Percentiles rank a stretch among this genome's conserved stretches.
phyloP scores from a whole-genome alignment of 495 filamentous ascomycete genomes.

The Neurospora cerealis region DNA sequence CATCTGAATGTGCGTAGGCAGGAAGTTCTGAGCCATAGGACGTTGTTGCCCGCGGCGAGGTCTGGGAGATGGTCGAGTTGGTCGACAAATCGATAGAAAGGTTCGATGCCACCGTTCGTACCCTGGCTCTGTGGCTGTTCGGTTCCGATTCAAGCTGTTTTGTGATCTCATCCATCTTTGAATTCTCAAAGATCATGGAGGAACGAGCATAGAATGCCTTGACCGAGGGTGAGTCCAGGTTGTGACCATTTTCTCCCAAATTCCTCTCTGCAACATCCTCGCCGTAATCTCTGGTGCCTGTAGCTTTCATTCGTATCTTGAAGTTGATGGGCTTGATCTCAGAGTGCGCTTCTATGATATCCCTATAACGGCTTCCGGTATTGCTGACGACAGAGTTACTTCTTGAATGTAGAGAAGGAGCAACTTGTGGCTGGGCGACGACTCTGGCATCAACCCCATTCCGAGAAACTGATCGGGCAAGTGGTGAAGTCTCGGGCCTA shows the following conservation, averaged over 20 bases:
- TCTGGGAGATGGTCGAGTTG: not conserved
- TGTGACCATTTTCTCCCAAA: slow-evolving; percentile 26
- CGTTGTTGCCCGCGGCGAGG: not conserved
- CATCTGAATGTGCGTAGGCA: not conserved
- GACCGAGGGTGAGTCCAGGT: slow-evolving; percentile 20
- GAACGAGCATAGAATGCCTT: slow-evolving; percentile 20
- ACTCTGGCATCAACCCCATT: slow-evolving; percentile 7
- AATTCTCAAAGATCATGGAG: not conserved
- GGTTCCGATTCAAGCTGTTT: not conserved
- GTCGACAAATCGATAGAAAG: not conserved
- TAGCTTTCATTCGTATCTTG: slow-evolving; percentile 32
- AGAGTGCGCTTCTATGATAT: slow-evolving; percentile 43
- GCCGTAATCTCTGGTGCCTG: slow-evolving; percentile 39
- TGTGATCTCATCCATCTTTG: not conserved
- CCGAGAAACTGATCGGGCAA: slow-evolving; percentile 8
- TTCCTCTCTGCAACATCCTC: slow-evolving; percentile 49
- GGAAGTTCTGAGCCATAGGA: not conserved
- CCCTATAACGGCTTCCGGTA: slow-evolving; percentile 26
- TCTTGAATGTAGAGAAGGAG: slow-evolving; percentile 4
- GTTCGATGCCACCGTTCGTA: not conserved
- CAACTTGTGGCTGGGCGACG: slow-evolving; percentile 3
- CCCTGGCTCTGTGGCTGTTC: not conserved
- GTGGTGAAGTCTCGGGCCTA: slow-evolving; percentile 1
- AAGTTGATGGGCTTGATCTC: slow-evolving; percentile 36
- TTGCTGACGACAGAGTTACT: slow-evolving; percentile 15